Base-by-base conservation (phyloP, 1,139 yeast species). In the Yamadazyma atlantica region DNA sequence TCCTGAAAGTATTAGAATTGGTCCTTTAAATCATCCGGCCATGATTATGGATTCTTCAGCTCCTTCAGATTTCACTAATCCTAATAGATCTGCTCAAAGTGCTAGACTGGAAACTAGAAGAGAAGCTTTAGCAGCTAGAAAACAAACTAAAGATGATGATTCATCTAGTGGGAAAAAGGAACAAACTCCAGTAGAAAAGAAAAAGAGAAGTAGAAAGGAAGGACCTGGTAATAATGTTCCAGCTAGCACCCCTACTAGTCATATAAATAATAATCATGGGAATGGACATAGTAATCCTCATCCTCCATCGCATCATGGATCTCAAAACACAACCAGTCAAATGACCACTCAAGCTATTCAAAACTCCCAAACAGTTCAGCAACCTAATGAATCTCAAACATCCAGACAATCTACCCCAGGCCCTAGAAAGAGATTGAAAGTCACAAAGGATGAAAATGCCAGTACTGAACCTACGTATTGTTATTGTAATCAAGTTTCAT, bases 401-500 rank as follows among this genome's bases (percentile, higher is more conserved):
- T 44, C 55, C 4, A 43, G 55, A 32, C 49, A 54, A 2, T 35
- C 47, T 10, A 56, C 60, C 9, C 59, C 62, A 3, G 44, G 42
- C 26, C 50, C 47, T 3, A 63, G 60, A 47, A 64, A 62, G 54
- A 49, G 62, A 45, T 57, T 63, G 11, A 56, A 55, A 37, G 55
- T 54, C 35, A 65, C 54, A 34, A 65, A 64, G 26, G 66, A 60
- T 18, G 67, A 60, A 12, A 48, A 46, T 15, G 32, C 45, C 16
- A 46, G 42, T 32, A 61, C 59, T 34, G 96, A 92, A 55, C 96
- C 95, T 1, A 79, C 92, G 3, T 92, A 92, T 59, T 92, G 98
- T 62, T 88, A 88, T 63, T 92, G 98, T 66, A 88, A 89, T 58
- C 96, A 90, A 58, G 95, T 89, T 1, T 90, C 97, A 3, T 90